phyloP scores from a whole-genome alignment of 306 rosid species.

The Luffa aegyptiaca region DNA sequence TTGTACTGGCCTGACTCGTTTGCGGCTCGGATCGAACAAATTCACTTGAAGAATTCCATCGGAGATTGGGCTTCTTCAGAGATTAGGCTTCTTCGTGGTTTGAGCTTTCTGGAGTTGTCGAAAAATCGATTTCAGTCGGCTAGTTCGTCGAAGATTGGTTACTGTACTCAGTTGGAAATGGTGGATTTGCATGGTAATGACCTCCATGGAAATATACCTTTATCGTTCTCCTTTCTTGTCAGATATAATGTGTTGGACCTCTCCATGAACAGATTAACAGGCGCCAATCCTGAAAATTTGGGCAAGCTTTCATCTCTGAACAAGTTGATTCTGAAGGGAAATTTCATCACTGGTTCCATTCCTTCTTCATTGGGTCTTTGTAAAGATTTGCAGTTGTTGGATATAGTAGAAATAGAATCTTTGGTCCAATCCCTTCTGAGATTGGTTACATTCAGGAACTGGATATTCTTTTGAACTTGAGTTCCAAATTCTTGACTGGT shows the following conservation, averaged over 20 bases:
- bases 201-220: constrained; percentile 67
- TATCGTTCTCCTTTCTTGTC: constrained; percentile 42
- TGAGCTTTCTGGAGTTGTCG: constrained; percentile 79
- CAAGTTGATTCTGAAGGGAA: constrained; percentile 55
- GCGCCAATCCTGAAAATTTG: constrained; percentile 47
- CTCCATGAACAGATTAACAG: constrained; percentile 49
- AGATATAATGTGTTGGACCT: constrained; percentile 70
- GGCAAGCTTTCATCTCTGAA: constrained; percentile 58
- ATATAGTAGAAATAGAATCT: constrained; percentile 64
- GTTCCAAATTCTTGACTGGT: constrained; percentile 68
- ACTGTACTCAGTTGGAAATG: constrained; percentile 72
- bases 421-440: constrained; percentile 57
- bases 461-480: constrained; percentile 75
- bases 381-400: constrained; percentile 68
- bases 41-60: constrained; percentile 64
- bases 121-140: constrained; percentile 47
- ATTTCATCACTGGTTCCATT: constrained; percentile 46
- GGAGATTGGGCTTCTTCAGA: no score
- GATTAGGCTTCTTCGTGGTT: constrained; percentile 40
- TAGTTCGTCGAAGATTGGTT: constrained; percentile 62
- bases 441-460: constrained; percentile 65
- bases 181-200: constrained; percentile 69
- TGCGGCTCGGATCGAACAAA: constrained; percentile 78
- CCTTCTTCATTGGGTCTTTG: constrained; percentile 65
- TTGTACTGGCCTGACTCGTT: constrained; percentile 56